A percentile compares a stretch with the other conserved stretches of the same genome.
phyloP scores from a whole-genome alignment of 2,329 filamentous ascomycete genomes.

The Chrysoporthe puriensis region DNA sequence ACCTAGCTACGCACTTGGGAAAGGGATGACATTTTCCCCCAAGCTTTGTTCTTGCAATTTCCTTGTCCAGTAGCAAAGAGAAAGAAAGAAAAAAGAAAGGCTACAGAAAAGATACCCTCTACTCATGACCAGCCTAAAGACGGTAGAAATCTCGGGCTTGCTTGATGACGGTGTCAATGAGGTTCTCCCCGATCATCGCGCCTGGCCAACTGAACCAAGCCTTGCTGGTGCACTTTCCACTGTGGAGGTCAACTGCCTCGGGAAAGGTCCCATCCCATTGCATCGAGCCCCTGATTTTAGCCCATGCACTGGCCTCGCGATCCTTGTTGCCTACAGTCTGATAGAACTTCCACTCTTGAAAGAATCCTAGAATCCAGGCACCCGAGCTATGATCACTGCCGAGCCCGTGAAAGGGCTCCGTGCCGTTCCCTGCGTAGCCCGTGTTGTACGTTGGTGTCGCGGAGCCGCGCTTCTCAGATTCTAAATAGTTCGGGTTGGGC shows the following conservation, averaged over 20 bases:
- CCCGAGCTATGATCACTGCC: slow-evolving; percentile 30
- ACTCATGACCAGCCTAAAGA: background rate
- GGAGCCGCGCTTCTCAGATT: background rate
- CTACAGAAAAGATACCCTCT: background rate
- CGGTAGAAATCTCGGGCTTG: slow-evolving; percentile 3
- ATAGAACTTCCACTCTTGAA: slow-evolving; percentile 31
- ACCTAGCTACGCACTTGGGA: background rate
- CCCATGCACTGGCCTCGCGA: slow-evolving; percentile 25
- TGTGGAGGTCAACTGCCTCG: slow-evolving; percentile 29
- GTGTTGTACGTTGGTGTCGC: slow-evolving; percentile 18
- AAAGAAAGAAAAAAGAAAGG: background rate
- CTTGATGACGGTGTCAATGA: slow-evolving; percentile 11
- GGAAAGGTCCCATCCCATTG: slow-evolving; percentile 32
- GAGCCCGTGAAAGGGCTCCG: slow-evolving; percentile 28
- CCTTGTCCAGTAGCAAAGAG: too few species aligned
- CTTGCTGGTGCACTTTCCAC: slow-evolving; percentile 31
- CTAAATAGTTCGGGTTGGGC: slow-evolving; percentile 6
- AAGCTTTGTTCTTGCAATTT: too few species aligned
- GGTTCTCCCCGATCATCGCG: slow-evolving; percentile 28
- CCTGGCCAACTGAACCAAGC: slow-evolving; percentile 34
- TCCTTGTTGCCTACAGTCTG: slow-evolving; percentile 9
- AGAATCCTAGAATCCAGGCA: slow-evolving; percentile 32
- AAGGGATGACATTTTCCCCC: background rate
- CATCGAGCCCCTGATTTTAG: slow-evolving; percentile 28
- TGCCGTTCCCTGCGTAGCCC: slow-evolving; percentile 21